Conservation (phyloP, 352 stramenopile genomes). For the Globisporangium parvum region DNA sequence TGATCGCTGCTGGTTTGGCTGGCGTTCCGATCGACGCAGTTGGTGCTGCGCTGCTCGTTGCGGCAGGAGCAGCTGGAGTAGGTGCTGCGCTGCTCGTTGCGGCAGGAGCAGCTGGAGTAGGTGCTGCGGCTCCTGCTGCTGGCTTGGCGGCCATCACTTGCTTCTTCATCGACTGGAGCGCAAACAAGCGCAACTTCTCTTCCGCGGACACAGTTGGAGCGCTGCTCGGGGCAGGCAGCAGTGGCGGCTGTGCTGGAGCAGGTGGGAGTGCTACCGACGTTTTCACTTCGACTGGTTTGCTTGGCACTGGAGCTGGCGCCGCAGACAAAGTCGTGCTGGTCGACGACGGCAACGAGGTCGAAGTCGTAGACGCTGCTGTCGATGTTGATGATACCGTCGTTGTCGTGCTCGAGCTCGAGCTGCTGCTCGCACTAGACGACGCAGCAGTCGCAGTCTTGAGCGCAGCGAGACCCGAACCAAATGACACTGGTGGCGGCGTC, state of each 20-base stretch:
- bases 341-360: too few relatives aligned
- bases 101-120: background rate
- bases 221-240: constrained; percentile 11
- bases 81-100: background rate
- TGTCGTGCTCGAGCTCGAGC: background rate
- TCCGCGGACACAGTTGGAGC: constrained; percentile 30
- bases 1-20: constrained; percentile 1
- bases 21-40: constrained; percentile 8
- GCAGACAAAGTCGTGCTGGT: too few relatives aligned
- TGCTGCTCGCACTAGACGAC: background rate
- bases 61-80: background rate
- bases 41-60: background rate
- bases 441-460: background rate
- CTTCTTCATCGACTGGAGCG: constrained; percentile 67
- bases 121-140: too few relatives aligned
- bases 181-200: constrained; percentile 58
- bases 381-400: constrained; percentile 18
- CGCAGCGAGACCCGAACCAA: background rate
- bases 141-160: constrained; percentile 24
- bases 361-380: background rate
- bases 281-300: constrained; percentile 12
- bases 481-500: background rate
- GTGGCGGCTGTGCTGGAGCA: constrained; percentile 8
- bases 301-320: background rate
- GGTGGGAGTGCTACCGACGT: constrained; percentile 9